A percentile compares a stretch with the other conserved stretches of the same genome.
phyloP scores from a whole-genome alignment of 1,284 basidiomycete genomes.

The Thelephora terrestris region DNA sequence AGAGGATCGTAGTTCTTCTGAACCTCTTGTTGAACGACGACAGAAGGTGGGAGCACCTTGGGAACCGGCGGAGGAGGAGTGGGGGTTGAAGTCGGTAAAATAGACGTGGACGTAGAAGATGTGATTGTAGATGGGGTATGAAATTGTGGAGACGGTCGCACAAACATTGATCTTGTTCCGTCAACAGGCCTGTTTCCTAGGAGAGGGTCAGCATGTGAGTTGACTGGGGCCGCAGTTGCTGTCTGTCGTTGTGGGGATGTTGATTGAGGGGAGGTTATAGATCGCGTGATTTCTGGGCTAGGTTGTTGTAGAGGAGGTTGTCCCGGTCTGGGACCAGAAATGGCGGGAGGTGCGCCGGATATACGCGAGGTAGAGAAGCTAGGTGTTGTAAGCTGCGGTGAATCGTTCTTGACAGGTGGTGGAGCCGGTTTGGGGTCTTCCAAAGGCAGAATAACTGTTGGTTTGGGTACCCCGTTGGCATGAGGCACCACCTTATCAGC shows the following conservation, averaged over 20 bases:
- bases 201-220: slow-evolving; percentile 30
- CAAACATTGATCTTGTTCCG: slow-evolving; percentile 69
- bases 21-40: too few relatives aligned
- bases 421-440: slow-evolving; percentile 40
- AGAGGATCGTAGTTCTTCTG: too few relatives aligned
- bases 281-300: slow-evolving; percentile 37
- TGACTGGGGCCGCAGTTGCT: slow-evolving; percentile 17
- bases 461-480: slow-evolving; percentile 43
- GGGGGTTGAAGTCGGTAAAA: slow-evolving; percentile 10
- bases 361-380: slow-evolving; percentile 3
- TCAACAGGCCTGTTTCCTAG: slow-evolving; percentile 58
- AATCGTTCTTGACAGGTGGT: slow-evolving; percentile 14
- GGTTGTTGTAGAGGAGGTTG: slow-evolving; percentile 1
- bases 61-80: slow-evolving; percentile 16
- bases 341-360: slow-evolving; percentile 1
- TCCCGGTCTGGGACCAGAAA: slow-evolving; percentile 3
- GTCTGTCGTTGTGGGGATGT: slow-evolving; percentile 8
- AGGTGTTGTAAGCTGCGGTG: slow-evolving; percentile 3
- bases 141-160: slow-evolving; percentile 35
- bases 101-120: slow-evolving; percentile 10
- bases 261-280: slow-evolving; percentile 36
- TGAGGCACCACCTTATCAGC: slow-evolving; percentile 45
- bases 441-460: slow-evolving; percentile 48
- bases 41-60: neutral
- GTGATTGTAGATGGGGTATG: slow-evolving; percentile 14